Conservation (phyloP, 257 asterid species). For the Galeopsis tetrahit region DNA sequence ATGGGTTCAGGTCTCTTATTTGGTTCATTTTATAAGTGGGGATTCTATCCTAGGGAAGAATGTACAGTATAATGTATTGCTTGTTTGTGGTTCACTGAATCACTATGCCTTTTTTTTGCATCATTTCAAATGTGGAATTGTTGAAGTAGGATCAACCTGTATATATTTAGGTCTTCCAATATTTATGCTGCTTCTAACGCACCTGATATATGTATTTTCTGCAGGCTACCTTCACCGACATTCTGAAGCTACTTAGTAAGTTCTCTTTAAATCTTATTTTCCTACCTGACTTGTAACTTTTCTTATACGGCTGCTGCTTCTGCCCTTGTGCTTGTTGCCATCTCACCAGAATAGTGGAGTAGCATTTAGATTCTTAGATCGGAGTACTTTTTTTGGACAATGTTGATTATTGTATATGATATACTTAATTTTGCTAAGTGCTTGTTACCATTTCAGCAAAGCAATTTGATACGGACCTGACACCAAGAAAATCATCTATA, state of each 20-base stretch:
- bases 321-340: neutral
- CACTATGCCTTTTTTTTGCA: neutral
- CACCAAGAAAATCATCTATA: conserved; percentile 47
- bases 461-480: conserved; percentile 58
- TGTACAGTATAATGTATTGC: neutral
- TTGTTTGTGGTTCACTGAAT: neutral
- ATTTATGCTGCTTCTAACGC: conserved; percentile 1
- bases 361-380: neutral
- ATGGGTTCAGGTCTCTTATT: neutral
- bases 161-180: neutral
- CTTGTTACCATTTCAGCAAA: conserved; percentile 50
- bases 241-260: conserved; percentile 87
- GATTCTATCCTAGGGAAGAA: neutral
- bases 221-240: conserved; percentile 98
- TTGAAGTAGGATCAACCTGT: neutral
- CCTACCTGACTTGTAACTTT: neutral
- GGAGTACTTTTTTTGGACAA: neutral
- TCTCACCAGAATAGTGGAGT: neutral
- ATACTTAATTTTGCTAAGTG: too few species aligned
- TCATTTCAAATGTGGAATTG: neutral
- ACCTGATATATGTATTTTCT: conserved; percentile 27
- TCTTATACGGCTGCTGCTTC: neutral
- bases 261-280: conserved; percentile 1
- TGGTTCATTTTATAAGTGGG: conserved; percentile 22
- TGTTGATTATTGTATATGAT: neutral